phyloP scores from a whole-genome alignment of 495 filamentous ascomycete genomes.

The Podospora pseudoanserina region DNA sequence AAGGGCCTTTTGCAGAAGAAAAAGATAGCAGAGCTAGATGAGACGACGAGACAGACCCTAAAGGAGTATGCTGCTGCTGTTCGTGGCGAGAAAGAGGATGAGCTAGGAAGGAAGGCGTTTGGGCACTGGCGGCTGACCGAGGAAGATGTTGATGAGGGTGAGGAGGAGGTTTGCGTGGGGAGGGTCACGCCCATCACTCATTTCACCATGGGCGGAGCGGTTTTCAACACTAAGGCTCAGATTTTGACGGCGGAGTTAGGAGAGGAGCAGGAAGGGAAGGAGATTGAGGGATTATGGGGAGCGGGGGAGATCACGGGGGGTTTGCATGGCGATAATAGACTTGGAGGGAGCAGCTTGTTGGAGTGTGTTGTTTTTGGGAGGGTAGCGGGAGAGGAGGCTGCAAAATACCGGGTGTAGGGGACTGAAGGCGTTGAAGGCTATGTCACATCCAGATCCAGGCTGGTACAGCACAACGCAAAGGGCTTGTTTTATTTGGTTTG shows the following conservation, averaged over 20 bases:
- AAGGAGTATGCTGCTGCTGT: constrained; percentile 45
- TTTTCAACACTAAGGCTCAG: constrained; percentile 43
- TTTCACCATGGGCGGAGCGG: constrained; percentile 57
- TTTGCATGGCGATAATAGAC: constrained; percentile 53
- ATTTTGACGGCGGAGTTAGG: constrained; percentile 36
- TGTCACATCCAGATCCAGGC: neutral
- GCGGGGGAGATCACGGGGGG: constrained; percentile 56
- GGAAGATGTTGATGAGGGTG: constrained; percentile 26
- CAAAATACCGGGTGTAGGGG: constrained; percentile 15
- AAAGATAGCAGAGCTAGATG: constrained; percentile 48
- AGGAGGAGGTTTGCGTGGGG: constrained; percentile 51
- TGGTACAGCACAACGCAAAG: neutral
- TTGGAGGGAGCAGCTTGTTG: constrained; percentile 50
- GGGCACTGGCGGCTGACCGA: constrained; percentile 51
- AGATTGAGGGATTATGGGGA: constrained; percentile 48
- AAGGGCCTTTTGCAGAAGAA: constrained; percentile 54
- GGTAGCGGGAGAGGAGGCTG: constrained; percentile 50
- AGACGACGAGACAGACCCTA: constrained; percentile 38
- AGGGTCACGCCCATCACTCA: constrained; percentile 58
- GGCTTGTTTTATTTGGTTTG: neutral
- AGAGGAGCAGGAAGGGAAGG: constrained; percentile 25
- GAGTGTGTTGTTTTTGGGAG: constrained; percentile 60
- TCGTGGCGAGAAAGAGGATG: constrained; percentile 34
- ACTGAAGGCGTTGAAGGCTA: neutral
- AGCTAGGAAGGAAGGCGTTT: constrained; percentile 45